phyloP scores from a whole-genome alignment of 352 stramenopile species.

The Globisporangium barbulae region DNA sequence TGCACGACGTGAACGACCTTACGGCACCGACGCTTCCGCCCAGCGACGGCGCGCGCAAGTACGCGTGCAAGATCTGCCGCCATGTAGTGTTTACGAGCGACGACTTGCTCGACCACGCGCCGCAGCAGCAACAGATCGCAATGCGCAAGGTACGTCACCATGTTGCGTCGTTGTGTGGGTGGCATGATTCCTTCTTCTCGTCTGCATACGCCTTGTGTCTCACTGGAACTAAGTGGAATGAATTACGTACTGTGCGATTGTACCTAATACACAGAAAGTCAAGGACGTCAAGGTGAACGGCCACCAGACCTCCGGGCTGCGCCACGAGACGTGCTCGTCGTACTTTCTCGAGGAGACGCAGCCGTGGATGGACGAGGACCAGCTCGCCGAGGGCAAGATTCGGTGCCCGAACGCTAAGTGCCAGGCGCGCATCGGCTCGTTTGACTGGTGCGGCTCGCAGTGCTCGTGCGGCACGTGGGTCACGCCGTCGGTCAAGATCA shows the following conservation, averaged over 20 bases:
- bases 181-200: neutral
- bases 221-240: neutral
- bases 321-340: conserved; percentile 52
- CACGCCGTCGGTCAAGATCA: conserved; percentile 80
- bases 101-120: conserved; percentile 51
- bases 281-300: conserved; percentile 66
- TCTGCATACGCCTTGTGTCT: neutral
- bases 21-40: neutral
- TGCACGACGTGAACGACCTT: conserved; percentile 14
- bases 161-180: neutral
- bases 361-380: conserved; percentile 68
- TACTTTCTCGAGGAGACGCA: conserved; percentile 66
- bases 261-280: conserved; percentile 32
- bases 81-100: conserved; percentile 60
- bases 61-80: conserved; percentile 73
- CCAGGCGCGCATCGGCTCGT: conserved; percentile 59
- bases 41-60: conserved; percentile 25
- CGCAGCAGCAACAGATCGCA: conserved; percentile 68
- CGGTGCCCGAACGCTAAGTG: conserved; percentile 68
- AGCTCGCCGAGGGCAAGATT: conserved; percentile 66
- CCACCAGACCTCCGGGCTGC: conserved; percentile 20
- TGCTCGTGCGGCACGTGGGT: conserved; percentile 84
- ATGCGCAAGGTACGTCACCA: conserved; percentile 34
- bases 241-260: neutral
- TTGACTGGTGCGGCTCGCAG: conserved; percentile 78